A percentile compares a stretch with the other conserved stretches of the same genome.
Evolutionary conservation across 495 filamentous ascomycete species (phyloP).

Genomic region (Aspergillus cavernicola): DNA sequence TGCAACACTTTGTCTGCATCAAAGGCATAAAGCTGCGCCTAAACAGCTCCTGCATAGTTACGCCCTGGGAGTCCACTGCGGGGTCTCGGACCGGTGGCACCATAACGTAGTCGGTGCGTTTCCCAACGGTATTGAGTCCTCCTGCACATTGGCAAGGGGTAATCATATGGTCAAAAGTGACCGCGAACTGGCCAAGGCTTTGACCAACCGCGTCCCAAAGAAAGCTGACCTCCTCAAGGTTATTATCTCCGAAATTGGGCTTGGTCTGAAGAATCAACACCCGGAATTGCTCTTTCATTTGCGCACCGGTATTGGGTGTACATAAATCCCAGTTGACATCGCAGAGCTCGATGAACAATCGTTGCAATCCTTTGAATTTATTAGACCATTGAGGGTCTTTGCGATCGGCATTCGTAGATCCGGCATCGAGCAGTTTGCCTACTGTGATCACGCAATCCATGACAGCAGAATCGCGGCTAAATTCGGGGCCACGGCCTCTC

Average conservation of each 20-base stretch:
- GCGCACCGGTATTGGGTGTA: conserved; percentile 7
- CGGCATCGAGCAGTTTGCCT: conserved; percentile 34
- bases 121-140: not conserved
- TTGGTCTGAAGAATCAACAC: conserved; percentile 3
- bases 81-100: not conserved
- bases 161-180: conserved; percentile 6
- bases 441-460: conserved; percentile 34
- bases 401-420: conserved; percentile 38
- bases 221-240: not conserved
- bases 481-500: conserved; percentile 32
- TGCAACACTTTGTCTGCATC: conserved; percentile 3
- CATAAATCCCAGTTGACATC: conserved; percentile 35
- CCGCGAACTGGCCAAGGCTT: conserved; percentile 23
- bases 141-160: conserved; percentile 4
- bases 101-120: not conserved
- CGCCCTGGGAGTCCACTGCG: conserved; percentile 5
- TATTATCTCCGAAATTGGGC: conserved; percentile 4
- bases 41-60: conserved; percentile 16
- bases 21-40: conserved; percentile 4
- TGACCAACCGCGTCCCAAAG: not conserved
- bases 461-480: conserved; percentile 19
- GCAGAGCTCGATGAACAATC: conserved; percentile 31
- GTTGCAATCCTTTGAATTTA: conserved; percentile 19
- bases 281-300: conserved; percentile 23
- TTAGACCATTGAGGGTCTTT: conserved; percentile 5